Percentiles rank a stretch among this genome's conserved stretches.
These are phyloP conservation scores for Trichocomaceae sp. DNA, from an alignment of 2,329 filamentous ascomycete genomes.

Conservation along the genomic window DNA sequence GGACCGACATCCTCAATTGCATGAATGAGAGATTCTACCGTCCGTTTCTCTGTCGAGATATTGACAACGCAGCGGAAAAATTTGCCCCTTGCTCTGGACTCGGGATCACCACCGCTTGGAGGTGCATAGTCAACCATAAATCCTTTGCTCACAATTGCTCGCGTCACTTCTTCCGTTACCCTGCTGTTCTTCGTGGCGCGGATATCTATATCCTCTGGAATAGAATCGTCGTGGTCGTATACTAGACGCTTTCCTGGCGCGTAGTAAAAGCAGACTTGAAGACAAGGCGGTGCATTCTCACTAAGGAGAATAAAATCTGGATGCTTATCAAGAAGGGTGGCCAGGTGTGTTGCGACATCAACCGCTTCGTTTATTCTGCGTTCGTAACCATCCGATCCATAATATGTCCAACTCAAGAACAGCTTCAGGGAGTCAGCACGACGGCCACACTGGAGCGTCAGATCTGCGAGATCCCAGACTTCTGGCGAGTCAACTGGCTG, in stretches of 20 bases:
- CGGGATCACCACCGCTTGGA: conserved; percentile 39
- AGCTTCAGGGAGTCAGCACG: conserved; percentile 81
- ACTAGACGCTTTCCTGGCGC: conserved; percentile 51
- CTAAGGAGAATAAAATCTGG: conserved; percentile 65
- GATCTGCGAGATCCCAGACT: conserved; percentile 81
- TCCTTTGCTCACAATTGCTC: conserved; percentile 50
- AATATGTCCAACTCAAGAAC: conserved; percentile 82
- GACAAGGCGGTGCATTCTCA: conserved; percentile 70
- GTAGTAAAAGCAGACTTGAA: conserved; percentile 95
- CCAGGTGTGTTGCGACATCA: conserved; percentile 62
- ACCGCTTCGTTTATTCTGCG: conserved; percentile 67
- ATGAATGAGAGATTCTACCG: conserved; percentile 56
- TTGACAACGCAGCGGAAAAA: conserved; percentile 67
- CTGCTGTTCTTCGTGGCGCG: conserved; percentile 46
- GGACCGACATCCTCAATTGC: conserved; percentile 49
- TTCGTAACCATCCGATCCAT: conserved; percentile 69
- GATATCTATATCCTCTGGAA: conserved; percentile 30
- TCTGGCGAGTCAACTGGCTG: conserved; percentile 42
- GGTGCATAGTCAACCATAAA: conserved; percentile 66
- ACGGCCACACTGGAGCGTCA: conserved; percentile 89
- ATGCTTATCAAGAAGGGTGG: conserved; percentile 49
- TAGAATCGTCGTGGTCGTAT: conserved; percentile 21
- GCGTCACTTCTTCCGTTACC: conserved; percentile 51
- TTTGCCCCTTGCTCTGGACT: conserved; percentile 50
- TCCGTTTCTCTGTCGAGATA: conserved; percentile 52